Evolutionary conservation across 202 grass and related monocot genomes (phyloP).

Genomic region (Setaria viridis): DNA sequence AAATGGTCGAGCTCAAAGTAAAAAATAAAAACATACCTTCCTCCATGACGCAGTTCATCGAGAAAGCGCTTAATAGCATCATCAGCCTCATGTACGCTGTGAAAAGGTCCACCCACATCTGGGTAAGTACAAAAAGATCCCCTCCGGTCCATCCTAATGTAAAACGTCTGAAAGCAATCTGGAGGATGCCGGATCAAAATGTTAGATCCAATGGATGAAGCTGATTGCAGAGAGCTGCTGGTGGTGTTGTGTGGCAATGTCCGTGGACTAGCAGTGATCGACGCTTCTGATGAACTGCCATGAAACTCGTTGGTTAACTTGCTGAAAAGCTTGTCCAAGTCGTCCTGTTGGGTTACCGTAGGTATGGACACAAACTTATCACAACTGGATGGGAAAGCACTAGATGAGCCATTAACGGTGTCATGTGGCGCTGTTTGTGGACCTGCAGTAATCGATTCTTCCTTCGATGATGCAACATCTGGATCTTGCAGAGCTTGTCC

Average conservation of each 20-base stretch:
- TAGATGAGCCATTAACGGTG: too few relatives aligned
- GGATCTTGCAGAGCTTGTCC: too few relatives aligned
- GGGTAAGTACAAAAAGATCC: slow-evolving; percentile 5
- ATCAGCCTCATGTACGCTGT: background rate
- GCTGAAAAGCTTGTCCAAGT: background rate
- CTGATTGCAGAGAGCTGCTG: background rate
- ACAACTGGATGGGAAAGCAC: too few relatives aligned
- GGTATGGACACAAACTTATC: too few relatives aligned
- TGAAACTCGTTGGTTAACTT: too few relatives aligned
- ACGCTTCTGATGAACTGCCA: background rate
- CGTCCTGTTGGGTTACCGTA: too few relatives aligned
- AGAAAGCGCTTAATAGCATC: background rate
- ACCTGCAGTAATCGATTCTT: too few relatives aligned
- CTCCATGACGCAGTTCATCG: background rate
- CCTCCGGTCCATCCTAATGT: background rate
- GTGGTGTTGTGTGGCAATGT: background rate
- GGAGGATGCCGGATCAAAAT: background rate
- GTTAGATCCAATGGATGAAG: background rate
- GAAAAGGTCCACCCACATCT: background rate
- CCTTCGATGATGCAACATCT: too few relatives aligned
- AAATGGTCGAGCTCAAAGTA: background rate
- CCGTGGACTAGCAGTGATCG: background rate
- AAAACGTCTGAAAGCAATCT: background rate
- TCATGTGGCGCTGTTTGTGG: too few relatives aligned
- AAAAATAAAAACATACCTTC: background rate